Conservation (phyloP, 345 rosid species). For the Aegle marmelos region DNA sequence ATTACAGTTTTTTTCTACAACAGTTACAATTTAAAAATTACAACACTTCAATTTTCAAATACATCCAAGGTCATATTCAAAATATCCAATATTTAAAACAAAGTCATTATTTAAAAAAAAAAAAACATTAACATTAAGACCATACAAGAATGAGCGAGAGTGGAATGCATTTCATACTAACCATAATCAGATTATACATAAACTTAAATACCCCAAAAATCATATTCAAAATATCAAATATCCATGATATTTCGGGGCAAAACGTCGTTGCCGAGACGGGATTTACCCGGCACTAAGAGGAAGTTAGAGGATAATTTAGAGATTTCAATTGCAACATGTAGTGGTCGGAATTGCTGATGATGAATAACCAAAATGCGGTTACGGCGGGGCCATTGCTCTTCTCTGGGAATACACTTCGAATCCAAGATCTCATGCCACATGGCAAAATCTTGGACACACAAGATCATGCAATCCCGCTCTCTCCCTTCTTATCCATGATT, state of each 20-base stretch:
- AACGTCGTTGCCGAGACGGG: background rate
- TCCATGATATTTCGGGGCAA: background rate
- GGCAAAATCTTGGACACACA: slow-evolving; percentile 22
- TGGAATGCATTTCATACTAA: too few relatives aligned
- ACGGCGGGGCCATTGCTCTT: background rate
- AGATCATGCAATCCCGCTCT: slow-evolving; percentile 1
- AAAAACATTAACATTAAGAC: too few relatives aligned
- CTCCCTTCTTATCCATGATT: slow-evolving; percentile 10
- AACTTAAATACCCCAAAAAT: too few relatives aligned
- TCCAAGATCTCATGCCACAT: slow-evolving; percentile 22
- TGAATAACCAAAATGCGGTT: background rate
- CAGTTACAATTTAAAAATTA: too few relatives aligned
- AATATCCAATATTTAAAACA: too few relatives aligned
- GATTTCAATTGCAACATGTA: background rate
- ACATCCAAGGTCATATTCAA: too few relatives aligned
- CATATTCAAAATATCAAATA: background rate
- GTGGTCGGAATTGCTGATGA: background rate
- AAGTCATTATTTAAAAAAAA: too few relatives aligned
- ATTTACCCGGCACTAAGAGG: background rate
- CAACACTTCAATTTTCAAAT: too few relatives aligned
- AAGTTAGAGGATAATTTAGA: background rate
- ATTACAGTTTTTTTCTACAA: too few relatives aligned
- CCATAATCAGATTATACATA: too few relatives aligned
- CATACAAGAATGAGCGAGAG: too few relatives aligned
- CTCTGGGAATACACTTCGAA: slow-evolving; percentile 11